phyloP scores from a whole-genome alignment of 2,329 filamentous ascomycete genomes.

The Epicoccum sorghinum region DNA sequence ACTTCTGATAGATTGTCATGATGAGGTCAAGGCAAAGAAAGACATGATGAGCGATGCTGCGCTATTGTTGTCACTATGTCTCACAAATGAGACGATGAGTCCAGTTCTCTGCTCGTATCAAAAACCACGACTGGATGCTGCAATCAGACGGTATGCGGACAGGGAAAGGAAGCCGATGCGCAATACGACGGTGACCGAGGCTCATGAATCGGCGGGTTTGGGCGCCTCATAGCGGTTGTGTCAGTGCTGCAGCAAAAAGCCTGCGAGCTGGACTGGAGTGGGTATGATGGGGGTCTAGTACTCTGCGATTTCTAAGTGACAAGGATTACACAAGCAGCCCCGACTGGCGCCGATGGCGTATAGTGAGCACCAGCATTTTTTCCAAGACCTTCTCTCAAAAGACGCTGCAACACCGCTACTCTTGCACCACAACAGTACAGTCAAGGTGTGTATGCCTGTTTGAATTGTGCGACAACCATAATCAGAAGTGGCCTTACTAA shows the following conservation, averaged over 20 bases:
- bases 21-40: neutral
- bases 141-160: neutral
- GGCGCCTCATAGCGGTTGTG: constrained; percentile 14
- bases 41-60: neutral
- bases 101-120: too few relatives aligned
- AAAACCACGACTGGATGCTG: neutral
- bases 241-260: constrained; percentile 15
- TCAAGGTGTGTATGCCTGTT: constrained; percentile 4
- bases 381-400: constrained; percentile 10
- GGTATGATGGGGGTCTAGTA: constrained; percentile 18
- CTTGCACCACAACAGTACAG: constrained; percentile 11
- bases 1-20: neutral
- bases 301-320: constrained; percentile 19
- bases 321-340: constrained; percentile 18
- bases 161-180: neutral
- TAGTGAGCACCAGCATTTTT: constrained; percentile 19
- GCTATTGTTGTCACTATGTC: neutral
- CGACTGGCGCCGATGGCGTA: constrained; percentile 30
- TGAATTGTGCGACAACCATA: neutral
- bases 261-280: constrained; percentile 11
- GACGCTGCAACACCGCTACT: constrained; percentile 16
- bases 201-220: constrained; percentile 18
- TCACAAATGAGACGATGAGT: neutral
- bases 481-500: neutral
- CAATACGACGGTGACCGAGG: constrained; percentile 13